phyloP scores from a whole-genome alignment of 441 rosid genomes.

The Gossypium davidsonii region DNA sequence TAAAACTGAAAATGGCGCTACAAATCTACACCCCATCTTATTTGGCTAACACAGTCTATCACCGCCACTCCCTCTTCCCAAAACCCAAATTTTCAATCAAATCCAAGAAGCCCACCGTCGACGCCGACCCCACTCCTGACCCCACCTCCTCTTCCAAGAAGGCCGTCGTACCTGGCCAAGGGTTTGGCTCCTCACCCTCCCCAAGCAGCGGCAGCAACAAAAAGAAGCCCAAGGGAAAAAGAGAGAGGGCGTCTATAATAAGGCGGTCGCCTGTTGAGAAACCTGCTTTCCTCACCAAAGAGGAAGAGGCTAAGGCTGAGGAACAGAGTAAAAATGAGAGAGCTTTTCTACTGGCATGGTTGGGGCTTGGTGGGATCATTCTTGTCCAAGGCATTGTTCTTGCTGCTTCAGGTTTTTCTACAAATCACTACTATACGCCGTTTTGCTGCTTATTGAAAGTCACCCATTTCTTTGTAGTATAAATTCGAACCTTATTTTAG shows the following conservation, averaged over 20 bases:
- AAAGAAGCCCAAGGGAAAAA: conserved; percentile 40
- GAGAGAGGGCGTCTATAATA: conserved; percentile 46
- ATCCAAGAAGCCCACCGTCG: conserved; percentile 35
- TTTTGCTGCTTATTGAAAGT: background rate
- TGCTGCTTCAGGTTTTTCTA: conserved; percentile 59
- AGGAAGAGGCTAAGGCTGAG: conserved; percentile 48
- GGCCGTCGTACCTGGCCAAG: conserved; percentile 39
- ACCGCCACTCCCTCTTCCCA: conserved; percentile 20
- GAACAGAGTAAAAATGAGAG: conserved; percentile 63
- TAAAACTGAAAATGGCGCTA: conserved; percentile 62
- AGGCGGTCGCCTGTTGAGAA: conserved; percentile 66
- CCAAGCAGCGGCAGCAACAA: conserved; percentile 19
- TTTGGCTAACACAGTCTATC: conserved; percentile 28
- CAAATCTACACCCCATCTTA: conserved; percentile 34
- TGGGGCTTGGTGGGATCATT: conserved; percentile 71
- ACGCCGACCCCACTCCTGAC: conserved; percentile 23
- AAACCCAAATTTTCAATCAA: conserved; percentile 29
- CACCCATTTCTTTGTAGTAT: background rate
- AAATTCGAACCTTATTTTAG: background rate
- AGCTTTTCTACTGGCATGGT: conserved; percentile 84
- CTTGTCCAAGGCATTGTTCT: conserved; percentile 63
- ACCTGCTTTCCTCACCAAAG: conserved; percentile 44
- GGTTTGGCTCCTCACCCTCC: conserved; percentile 52
- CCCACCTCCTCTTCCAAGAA: conserved; percentile 32
- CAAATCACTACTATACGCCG: background rate